Base-by-base conservation (phyloP, 768 basidiomycete species). In the Collybia sordida region DNA sequence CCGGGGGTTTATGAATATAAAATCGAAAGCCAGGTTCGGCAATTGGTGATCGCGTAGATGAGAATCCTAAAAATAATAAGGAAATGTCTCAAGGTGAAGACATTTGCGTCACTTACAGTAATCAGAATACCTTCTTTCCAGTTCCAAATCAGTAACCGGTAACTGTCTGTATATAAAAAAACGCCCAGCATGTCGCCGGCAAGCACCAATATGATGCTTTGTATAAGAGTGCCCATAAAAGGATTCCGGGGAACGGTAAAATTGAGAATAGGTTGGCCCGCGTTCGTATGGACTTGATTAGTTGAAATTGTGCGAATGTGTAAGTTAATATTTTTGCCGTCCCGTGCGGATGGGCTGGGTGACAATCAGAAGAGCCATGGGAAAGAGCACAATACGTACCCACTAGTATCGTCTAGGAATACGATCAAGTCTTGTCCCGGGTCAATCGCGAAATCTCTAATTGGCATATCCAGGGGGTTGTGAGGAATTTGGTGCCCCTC, bases 361-460 rank as follows among this genome's bases (percentile, higher is more conserved):
- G 25, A 40, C 25, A 47, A 19, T 23, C n/a, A 21, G 37, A 11
- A n/a, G 14, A 22, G 21, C 5, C 39, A 39, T 18, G 2, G 42
- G 15, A 47, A 37, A 42, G 25, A 24, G 19, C 21, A 8, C 22
- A 14, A 41, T 28, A 54, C 59, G 12, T 44, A 62, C 59, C 45
- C 38, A 3, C 52, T 59, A 23, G 61, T 60, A 21, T 59, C 59
- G 46, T 62, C 56, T 14, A 59, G 31, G 22, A 54, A 59, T 6
- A 77, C 72, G 31, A 85, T 66, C 40, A 86, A 57, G 54, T 86
- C 82, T 60, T 86, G 85, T 4, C 79, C 74, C 0, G 85, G 82
- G 55, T 86, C 84, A n/a, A 85, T 77, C 0, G 80, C 82, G 51
- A 85, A 82, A 57, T 85, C 84, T 38, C 78, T 69, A 34, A 73